phyloP scores from a whole-genome alignment of 495 filamentous ascomycete genomes.

The Aspergillus cristatus region DNA sequence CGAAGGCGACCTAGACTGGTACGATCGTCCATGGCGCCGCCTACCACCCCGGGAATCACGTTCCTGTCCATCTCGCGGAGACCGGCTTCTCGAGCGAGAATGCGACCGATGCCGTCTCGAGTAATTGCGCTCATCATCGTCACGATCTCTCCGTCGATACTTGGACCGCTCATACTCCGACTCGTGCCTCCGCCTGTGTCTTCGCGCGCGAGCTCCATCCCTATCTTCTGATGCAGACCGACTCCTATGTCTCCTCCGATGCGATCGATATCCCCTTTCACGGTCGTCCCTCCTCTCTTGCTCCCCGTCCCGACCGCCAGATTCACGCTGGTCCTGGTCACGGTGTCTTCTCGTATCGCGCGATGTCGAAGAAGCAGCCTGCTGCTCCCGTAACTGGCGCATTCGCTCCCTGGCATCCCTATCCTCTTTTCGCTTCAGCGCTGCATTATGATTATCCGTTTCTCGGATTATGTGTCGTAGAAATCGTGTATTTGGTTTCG shows the following conservation, averaged over 20 bases:
- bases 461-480: constrained; percentile 81
- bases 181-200: constrained; percentile 17
- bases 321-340: constrained; percentile 3
- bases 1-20: constrained; percentile 12
- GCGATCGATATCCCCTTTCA: constrained; percentile 12
- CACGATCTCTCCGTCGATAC: constrained; percentile 7
- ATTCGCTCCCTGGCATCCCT: constrained; percentile 51
- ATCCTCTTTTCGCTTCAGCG: constrained; percentile 73
- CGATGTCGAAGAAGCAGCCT: constrained; percentile 16
- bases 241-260: constrained; percentile 22
- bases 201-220: constrained; percentile 21
- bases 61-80: constrained; percentile 17
- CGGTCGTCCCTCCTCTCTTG: constrained; percentile 9
- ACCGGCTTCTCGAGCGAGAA: constrained; percentile 29
- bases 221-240: constrained; percentile 20
- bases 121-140: constrained; percentile 10
- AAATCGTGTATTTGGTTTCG: constrained; percentile 87
- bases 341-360: constrained; percentile 15
- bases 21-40: constrained; percentile 19
- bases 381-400: constrained; percentile 36
- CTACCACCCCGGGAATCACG: constrained; percentile 15
- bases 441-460: constrained; percentile 82
- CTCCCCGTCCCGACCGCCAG: constrained; percentile 9
- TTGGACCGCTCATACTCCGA: constrained; percentile 11
- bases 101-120: constrained; percentile 15